A percentile compares a stretch with the other conserved stretches of the same genome.
phyloP scores from a whole-genome alignment of 805 yeast species.

The Kazachstania africana region DNA sequence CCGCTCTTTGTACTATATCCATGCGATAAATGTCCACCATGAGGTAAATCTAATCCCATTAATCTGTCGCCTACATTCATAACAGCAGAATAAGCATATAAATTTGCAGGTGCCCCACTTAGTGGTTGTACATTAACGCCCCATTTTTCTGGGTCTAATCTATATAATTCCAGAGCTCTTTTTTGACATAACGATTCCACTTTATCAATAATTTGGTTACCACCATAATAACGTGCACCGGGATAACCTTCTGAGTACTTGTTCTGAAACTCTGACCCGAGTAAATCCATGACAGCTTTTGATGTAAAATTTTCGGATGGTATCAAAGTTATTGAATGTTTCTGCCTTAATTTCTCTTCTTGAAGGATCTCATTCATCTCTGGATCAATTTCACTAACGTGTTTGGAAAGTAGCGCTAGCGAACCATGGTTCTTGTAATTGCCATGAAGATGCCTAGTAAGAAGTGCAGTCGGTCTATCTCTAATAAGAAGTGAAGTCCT shows the following conservation, averaged over 20 bases:
- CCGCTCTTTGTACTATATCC: constrained; percentile 83
- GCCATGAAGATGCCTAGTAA: too few relatives aligned
- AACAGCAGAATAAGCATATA: constrained; percentile 82
- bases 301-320: constrained; percentile 97
- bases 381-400: constrained; percentile 63
- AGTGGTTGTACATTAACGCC: constrained; percentile 95
- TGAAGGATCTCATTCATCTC: constrained; percentile 72
- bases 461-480: too few relatives aligned
- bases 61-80: constrained; percentile 83
- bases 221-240: constrained; percentile 96
- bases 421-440: too few relatives aligned
- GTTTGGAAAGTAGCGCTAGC: constrained; percentile 41
- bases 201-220: constrained; percentile 88
- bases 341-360: constrained; percentile 75
- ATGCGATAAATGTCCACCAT: constrained; percentile 96
- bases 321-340: constrained; percentile 81
- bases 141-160: constrained; percentile 71
- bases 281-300: constrained; percentile 82
- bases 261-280: constrained; percentile 95
- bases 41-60: constrained; percentile 97
- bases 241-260: constrained; percentile 98
- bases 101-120: constrained; percentile 94
- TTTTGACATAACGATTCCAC: constrained; percentile 84
- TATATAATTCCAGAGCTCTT: constrained; percentile 80
- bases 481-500: too few relatives aligned